Percentiles rank a stretch among this genome's conserved stretches.
phyloP scores from a whole-genome alignment of 2,329 filamentous ascomycete genomes.

The Plenodomus lindquistii region DNA sequence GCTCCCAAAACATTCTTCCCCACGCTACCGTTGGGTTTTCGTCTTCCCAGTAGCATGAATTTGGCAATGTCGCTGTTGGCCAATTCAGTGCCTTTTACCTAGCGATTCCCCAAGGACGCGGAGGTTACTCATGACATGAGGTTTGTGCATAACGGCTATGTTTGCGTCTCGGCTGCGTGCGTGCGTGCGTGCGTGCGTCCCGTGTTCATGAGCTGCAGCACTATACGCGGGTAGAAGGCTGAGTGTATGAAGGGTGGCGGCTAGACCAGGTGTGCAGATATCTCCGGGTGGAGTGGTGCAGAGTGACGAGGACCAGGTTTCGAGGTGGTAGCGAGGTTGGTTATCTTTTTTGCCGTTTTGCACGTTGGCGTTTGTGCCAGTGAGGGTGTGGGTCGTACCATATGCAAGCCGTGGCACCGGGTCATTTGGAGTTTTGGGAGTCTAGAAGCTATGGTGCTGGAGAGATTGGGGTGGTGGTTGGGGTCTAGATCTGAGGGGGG shows the following conservation, averaged over 20 bases:
- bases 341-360: constrained; percentile 21
- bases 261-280: constrained; percentile 18
- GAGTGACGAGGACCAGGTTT: constrained; percentile 14
- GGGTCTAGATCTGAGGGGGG: constrained; percentile 27
- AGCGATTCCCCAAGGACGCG: too few species aligned
- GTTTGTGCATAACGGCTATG: background rate
- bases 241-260: constrained; percentile 19
- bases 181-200: too few species aligned
- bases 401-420: constrained; percentile 23
- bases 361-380: constrained; percentile 13
- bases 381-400: constrained; percentile 7
- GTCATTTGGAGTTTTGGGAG: constrained; percentile 10
- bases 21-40: constrained; percentile 5
- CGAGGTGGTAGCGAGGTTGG: constrained; percentile 18
- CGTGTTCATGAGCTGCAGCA: constrained; percentile 24
- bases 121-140: constrained; percentile 17
- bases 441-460: constrained; percentile 12
- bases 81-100: too few species aligned
- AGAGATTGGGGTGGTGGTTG: constrained; percentile 9
- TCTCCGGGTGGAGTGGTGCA: constrained; percentile 13
- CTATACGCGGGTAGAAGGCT: constrained; percentile 24
- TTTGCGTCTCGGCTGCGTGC: constrained; percentile 14
- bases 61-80: too few species aligned
- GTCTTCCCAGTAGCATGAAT: too few species aligned
- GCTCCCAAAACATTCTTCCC: constrained; percentile 26